Conservation (phyloP, 2,329 filamentous ascomycete genomes). For the Penicillium sp. region DNA sequence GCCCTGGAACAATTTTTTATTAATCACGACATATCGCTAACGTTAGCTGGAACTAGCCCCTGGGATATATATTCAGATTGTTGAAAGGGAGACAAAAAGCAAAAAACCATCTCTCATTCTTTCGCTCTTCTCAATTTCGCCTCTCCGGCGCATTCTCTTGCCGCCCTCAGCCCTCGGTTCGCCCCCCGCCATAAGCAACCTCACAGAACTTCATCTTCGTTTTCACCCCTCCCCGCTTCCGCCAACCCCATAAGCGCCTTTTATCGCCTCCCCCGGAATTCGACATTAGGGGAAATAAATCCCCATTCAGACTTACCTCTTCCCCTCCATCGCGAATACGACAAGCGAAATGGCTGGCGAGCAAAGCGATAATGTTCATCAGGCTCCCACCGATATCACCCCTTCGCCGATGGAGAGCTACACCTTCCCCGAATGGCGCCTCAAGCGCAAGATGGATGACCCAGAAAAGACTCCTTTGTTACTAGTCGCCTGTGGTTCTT, state of each 20-base stretch:
- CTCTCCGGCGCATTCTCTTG: slow-evolving; percentile 10
- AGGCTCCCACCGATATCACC: slow-evolving; percentile 21
- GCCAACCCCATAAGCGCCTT: background rate
- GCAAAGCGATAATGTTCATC: slow-evolving; percentile 31
- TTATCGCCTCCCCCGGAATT: background rate
- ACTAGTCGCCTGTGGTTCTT: slow-evolving; percentile 54
- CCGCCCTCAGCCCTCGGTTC: slow-evolving; percentile 18
- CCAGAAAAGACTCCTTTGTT: slow-evolving; percentile 48
- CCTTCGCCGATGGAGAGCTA: slow-evolving; percentile 41
- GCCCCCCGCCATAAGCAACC: slow-evolving; percentile 13
- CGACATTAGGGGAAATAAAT: background rate
- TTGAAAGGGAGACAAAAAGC: too few species aligned
- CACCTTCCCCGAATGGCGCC: slow-evolving; percentile 43
- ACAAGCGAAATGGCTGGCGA: slow-evolving; percentile 29
- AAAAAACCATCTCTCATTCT: background rate
- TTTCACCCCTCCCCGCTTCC: slow-evolving; percentile 8
- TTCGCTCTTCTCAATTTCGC: background rate
- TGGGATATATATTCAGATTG: background rate
- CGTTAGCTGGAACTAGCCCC: background rate
- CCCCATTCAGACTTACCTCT: background rate
- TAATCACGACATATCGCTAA: slow-evolving; percentile 12
- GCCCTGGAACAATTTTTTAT: slow-evolving; percentile 9
- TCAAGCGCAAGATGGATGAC: slow-evolving; percentile 47
- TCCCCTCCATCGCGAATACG: slow-evolving; percentile 20
- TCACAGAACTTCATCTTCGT: slow-evolving; percentile 1